phyloP scores from a whole-genome alignment of 768 basidiomycete genomes.

The Arthromyces matolae region DNA sequence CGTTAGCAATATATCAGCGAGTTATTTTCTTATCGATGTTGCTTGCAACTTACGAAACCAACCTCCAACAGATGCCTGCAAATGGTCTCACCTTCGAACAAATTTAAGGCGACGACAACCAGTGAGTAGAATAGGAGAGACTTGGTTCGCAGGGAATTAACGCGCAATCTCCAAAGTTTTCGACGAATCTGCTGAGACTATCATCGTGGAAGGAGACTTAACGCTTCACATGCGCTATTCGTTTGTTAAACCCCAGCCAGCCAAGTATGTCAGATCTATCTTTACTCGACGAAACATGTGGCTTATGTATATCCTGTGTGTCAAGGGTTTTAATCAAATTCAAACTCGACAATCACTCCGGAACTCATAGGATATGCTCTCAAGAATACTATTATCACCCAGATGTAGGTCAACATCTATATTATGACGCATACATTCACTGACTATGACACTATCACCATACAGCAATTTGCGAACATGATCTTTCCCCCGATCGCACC shows the following conservation, averaged over 20 bases:
- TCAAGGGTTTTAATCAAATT: constrained; percentile 48
- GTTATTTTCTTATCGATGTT: constrained; percentile 10
- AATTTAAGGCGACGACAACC: constrained; percentile 38
- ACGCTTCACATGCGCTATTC: constrained; percentile 49
- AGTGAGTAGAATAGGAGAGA: constrained; percentile 32
- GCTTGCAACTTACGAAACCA: background rate
- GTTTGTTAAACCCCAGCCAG: constrained; percentile 39
- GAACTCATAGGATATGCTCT: constrained; percentile 40
- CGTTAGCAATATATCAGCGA: constrained; percentile 58
- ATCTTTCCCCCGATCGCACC: constrained; percentile 21
- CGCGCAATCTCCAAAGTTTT: constrained; percentile 37
- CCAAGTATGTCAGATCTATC: constrained; percentile 35
- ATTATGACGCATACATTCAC: constrained; percentile 4
- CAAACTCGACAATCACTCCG: constrained; percentile 42
- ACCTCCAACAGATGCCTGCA: constrained; percentile 53
- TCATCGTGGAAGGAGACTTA: constrained; percentile 53
- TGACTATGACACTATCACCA: background rate
- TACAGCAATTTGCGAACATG: constrained; percentile 22
- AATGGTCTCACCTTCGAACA: constrained; percentile 50
- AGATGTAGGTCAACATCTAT: constrained; percentile 19
- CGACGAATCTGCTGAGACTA: constrained; percentile 35
- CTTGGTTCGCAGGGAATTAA: background rate
- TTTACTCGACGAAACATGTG: background rate
- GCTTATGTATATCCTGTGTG: too few relatives aligned
- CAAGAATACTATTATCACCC: constrained; percentile 49